These are phyloP conservation scores for Russula ochroleuca DNA, from an alignment of 768 basidiomycete species.

Conservation along the genomic window DNA sequence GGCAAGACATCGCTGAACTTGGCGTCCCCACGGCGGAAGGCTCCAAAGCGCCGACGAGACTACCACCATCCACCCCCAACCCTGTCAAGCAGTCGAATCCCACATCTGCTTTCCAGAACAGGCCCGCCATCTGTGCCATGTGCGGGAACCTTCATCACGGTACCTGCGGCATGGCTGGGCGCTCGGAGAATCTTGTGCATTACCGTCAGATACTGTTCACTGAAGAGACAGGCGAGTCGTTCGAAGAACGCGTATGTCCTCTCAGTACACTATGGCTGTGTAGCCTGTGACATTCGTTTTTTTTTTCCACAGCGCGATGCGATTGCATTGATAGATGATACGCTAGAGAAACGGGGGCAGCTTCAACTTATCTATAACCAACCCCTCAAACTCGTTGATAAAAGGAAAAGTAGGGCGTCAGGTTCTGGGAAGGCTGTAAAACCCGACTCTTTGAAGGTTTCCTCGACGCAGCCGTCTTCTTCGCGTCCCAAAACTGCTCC, in stretches of 20 bases:
- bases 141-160: slow-evolving; percentile 46
- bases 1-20: background rate
- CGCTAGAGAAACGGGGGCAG: slow-evolving; percentile 53
- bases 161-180: slow-evolving; percentile 59
- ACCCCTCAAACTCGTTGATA: slow-evolving; percentile 53
- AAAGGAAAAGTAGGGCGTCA: slow-evolving; percentile 20
- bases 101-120: background rate
- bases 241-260: slow-evolving; percentile 54
- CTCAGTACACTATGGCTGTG: background rate
- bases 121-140: slow-evolving; percentile 47
- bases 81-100: background rate
- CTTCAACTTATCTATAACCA: slow-evolving; percentile 56
- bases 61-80: background rate
- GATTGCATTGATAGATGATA: slow-evolving; percentile 64
- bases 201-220: slow-evolving; percentile 64
- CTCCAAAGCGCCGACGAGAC: background rate
- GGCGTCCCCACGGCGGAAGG: background rate
- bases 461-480: background rate
- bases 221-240: slow-evolving; percentile 61
- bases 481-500: background rate
- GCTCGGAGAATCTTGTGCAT: slow-evolving; percentile 60
- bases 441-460: background rate
- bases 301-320: slow-evolving; percentile 49
- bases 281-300: slow-evolving; percentile 16
- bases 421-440: slow-evolving; percentile 6